These are phyloP conservation scores for Dothistroma septosporum DNA, from an alignment of 2,329 filamentous ascomycete genomes.

Conservation along the genomic window DNA sequence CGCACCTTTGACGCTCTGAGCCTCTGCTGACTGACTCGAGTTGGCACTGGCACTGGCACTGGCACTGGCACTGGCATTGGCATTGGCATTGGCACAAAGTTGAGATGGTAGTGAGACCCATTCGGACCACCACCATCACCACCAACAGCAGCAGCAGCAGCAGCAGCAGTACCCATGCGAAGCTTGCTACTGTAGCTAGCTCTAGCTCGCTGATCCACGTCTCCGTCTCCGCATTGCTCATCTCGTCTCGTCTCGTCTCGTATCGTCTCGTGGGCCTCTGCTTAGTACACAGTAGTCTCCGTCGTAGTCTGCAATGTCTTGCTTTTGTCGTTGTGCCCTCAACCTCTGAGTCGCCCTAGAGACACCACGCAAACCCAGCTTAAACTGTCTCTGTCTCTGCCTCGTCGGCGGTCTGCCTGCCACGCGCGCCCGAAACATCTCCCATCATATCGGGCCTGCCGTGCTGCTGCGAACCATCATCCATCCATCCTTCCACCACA, in stretches of 20 bases:
- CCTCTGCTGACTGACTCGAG: no score
- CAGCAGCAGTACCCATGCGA: no score
- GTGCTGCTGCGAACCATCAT: background rate
- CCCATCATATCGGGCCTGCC: background rate
- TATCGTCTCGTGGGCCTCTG: no score
- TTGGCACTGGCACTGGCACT: no score
- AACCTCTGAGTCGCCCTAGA: background rate
- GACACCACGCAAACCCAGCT: background rate
- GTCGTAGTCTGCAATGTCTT: background rate
- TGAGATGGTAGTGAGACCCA: no score
- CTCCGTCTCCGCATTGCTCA: background rate
- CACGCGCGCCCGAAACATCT: background rate
- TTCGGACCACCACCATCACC: no score
- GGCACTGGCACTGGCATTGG: no score
- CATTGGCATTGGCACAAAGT: no score
- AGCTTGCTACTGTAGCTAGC: background rate
- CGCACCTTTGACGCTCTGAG: no score
- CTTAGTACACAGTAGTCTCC: background rate
- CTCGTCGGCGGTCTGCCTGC: no score
- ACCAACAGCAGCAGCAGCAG: no score
- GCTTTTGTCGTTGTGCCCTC: background rate
- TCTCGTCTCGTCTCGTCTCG: background rate
- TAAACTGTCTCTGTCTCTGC: background rate
- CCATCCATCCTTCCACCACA: background rate
- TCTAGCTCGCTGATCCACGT: background rate